These are phyloP conservation scores for Plasmodium ovale DNA, from an alignment of 169 alveolate genomes.

Conservation along the genomic window DNA sequence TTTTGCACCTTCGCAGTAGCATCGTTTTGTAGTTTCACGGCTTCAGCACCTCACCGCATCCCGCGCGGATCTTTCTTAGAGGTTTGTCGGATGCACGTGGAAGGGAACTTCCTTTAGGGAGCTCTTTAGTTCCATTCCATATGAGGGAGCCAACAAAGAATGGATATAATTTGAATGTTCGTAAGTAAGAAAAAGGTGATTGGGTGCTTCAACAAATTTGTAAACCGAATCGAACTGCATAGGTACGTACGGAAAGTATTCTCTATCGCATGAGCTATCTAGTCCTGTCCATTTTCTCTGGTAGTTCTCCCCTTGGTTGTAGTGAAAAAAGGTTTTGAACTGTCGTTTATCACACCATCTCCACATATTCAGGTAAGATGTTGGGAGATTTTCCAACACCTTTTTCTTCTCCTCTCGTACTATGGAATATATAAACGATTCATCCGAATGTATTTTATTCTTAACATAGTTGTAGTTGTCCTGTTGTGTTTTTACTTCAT, in stretches of 20 bases:
- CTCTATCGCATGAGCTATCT: too few relatives aligned
- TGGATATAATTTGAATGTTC: conserved; percentile 51
- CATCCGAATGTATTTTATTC: conserved; percentile 56
- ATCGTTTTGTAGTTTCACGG: too few relatives aligned
- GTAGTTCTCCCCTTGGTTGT: conserved; percentile 5
- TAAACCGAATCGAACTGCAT: conserved; percentile 37
- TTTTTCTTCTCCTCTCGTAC: conserved; percentile 22
- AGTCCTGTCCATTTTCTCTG: background rate
- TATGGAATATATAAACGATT: conserved; percentile 64
- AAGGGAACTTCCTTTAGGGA: conserved; percentile 52
- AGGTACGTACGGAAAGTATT: too few relatives aligned
- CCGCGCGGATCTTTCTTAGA: conserved; percentile 2
- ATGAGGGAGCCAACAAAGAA: conserved; percentile 30
- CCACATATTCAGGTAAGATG: conserved; percentile 63
- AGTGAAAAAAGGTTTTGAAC: conserved; percentile 66
- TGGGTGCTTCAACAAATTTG: conserved; percentile 48
- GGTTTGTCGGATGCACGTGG: conserved; percentile 63
- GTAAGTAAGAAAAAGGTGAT: conserved; percentile 57
- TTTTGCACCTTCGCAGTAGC: too few relatives aligned
- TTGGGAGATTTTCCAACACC: conserved; percentile 27
- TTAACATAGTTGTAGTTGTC: conserved; percentile 10
- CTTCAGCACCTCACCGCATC: too few relatives aligned
- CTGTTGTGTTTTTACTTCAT: background rate
- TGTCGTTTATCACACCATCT: conserved; percentile 77
- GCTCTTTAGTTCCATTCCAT: conserved; percentile 36